A percentile compares a stretch with the other conserved stretches of the same genome.
These are phyloP conservation scores for Ganoderma resinaceum DNA, from an alignment of 1,284 basidiomycete species.

Conservation along the genomic window DNA sequence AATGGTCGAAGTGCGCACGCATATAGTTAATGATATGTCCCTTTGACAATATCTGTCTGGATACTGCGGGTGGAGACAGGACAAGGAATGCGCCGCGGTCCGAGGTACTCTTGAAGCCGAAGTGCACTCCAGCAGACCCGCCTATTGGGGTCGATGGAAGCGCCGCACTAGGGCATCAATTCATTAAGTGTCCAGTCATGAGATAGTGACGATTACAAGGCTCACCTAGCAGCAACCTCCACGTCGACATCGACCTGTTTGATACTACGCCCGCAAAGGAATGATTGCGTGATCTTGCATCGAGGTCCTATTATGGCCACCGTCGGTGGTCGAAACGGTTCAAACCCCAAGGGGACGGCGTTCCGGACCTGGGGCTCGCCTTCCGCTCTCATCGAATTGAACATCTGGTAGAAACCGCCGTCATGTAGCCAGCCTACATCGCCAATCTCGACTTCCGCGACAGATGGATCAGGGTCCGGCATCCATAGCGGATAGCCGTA, in stretches of 20 bases:
- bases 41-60: constrained; percentile 17
- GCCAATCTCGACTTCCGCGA: not conserved
- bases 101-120: constrained; percentile 16
- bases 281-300: not conserved
- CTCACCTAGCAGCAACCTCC: not conserved
- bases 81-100: constrained; percentile 21
- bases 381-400: not conserved
- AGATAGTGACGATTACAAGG: not conserved
- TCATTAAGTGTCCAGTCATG: not conserved
- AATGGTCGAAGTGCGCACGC: constrained; percentile 29
- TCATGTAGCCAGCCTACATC: not conserved
- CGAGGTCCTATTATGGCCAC: not conserved
- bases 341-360: not conserved
- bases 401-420: not conserved
- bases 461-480: not conserved
- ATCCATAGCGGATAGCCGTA: not conserved
- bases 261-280: not conserved
- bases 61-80: constrained; percentile 4
- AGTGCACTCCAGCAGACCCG: constrained; percentile 10
- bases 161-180: not conserved
- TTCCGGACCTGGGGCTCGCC: not conserved
- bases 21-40: constrained; percentile 24
- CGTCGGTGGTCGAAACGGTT: not conserved
- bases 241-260: not conserved
- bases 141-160: not conserved